Percentiles rank a stretch among this genome's conserved stretches.
phyloP scores from a whole-genome alignment of 306 rosid species.

The Gastrolobium bilobum region DNA sequence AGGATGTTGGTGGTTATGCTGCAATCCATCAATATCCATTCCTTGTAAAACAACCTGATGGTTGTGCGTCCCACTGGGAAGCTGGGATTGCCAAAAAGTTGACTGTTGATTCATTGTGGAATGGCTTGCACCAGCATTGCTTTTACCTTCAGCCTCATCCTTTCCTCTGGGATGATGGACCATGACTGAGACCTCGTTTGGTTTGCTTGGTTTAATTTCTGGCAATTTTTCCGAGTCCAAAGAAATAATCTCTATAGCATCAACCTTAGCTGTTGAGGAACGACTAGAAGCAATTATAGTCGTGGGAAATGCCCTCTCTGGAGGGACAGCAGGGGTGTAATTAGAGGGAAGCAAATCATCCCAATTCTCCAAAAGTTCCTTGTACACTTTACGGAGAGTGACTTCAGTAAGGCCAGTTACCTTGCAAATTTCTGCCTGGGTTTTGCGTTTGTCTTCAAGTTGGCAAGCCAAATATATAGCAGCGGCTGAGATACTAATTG shows the following conservation, averaged over 20 bases:
- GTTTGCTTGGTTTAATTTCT: conserved; percentile 64
- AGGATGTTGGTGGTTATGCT: conserved; percentile 52
- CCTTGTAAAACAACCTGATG: conserved; percentile 58
- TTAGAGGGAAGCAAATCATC: conserved; percentile 95
- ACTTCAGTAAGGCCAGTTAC: conserved; percentile 98
- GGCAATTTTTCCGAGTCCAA: conserved; percentile 71
- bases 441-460: conserved; percentile 98
- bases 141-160: conserved; percentile 70
- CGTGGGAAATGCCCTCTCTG: conserved; percentile 96
- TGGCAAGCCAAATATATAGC: conserved; percentile 99
- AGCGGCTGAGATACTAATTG: conserved; percentile 96
- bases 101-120: conserved; percentile 59
- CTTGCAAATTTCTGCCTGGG: conserved; percentile 97
- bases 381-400: conserved; percentile 94
- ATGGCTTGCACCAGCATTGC: conserved; percentile 51
- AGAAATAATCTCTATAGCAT: conserved; percentile 61
- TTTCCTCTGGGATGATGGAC: conserved; percentile 59
- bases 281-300: conserved; percentile 86
- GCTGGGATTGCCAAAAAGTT: conserved; percentile 68
- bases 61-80: conserved; percentile 55
- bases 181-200: conserved; percentile 59
- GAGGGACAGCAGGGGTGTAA: conserved; percentile 98
- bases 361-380: conserved; percentile 97
- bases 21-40: conserved; percentile 64
- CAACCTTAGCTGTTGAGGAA: conserved; percentile 72